Evolutionary conservation across 495 filamentous ascomycete genomes (phyloP).

Genomic region (Hypoxylon fragiforme): DNA sequence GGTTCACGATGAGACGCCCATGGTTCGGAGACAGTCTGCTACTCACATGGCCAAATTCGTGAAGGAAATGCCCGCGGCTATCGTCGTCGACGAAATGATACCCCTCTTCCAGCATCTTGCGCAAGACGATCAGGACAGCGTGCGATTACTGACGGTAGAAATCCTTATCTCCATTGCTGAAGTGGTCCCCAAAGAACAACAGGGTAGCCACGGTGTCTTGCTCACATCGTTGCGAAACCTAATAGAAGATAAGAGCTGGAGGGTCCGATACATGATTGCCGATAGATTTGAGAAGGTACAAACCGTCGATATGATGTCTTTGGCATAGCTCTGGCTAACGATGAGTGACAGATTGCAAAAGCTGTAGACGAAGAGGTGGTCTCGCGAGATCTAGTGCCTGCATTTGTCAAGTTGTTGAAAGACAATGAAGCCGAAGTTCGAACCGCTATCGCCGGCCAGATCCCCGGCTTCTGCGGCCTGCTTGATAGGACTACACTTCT

Average conservation of each 20-base stretch:
- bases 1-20: slow-evolving; percentile 97
- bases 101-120: slow-evolving; percentile 96
- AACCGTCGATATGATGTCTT: not conserved
- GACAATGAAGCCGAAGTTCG: slow-evolving; percentile 97
- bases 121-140: slow-evolving; percentile 94
- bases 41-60: slow-evolving; percentile 97
- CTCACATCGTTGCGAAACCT: slow-evolving; percentile 86
- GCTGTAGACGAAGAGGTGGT: slow-evolving; percentile 98
- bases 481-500: slow-evolving; percentile 86
- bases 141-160: slow-evolving; percentile 92
- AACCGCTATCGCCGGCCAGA: slow-evolving; percentile 95
- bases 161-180: slow-evolving; percentile 96
- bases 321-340: slow-evolving; percentile 6
- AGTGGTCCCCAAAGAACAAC: slow-evolving; percentile 96
- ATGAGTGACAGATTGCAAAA: slow-evolving; percentile 78
- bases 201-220: slow-evolving; percentile 90
- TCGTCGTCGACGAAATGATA: slow-evolving; percentile 98
- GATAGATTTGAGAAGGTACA: slow-evolving; percentile 95
- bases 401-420: slow-evolving; percentile 96
- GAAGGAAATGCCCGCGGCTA: slow-evolving; percentile 85
- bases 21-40: slow-evolving; percentile 95
- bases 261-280: slow-evolving; percentile 98
- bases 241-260: slow-evolving; percentile 99
- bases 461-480: slow-evolving; percentile 91
- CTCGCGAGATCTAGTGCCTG: slow-evolving; percentile 87